Evolutionary conservation across 805 yeast genomes (phyloP), one percentile per base, ranked within the genome.

Genomic region (Pichia sporocuriosa): DNA sequence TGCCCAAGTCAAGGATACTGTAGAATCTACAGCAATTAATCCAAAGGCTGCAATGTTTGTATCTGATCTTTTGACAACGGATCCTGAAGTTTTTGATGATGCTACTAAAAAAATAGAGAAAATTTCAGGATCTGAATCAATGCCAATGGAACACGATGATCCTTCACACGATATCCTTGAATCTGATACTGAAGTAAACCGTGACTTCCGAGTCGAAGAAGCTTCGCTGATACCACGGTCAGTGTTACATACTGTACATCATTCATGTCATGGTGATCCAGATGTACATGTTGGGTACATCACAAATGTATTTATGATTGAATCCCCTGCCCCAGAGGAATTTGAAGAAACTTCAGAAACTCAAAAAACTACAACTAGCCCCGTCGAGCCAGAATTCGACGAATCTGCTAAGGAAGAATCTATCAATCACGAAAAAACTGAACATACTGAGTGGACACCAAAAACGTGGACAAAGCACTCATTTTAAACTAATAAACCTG

Each of bases 211-310:
- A 33, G 39, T 43, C 19, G 42, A 43, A 38, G 45, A 43, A 24
- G 41, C 42, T 12, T 28, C 30, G 4, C 23, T 47, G 27, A 42
- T 47, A 22, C 51, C 51, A 3, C 37, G 27, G 12, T 44, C 45
- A 12, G 44, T 44, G 11, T 30, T 47, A 21, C 22, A 45, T 17
- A 47, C 51, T 4, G 39, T 45, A n/a, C 36, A 37, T 31, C 44
- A 42, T 37, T 44, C 47, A 3, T 42, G 48, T 27, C 42, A 37
- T 32, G 48, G 51, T 22, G 51, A 47, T 23, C 45, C 45, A 2
- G 45, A 43, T 31, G 46, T 43, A 20, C 46, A 47, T 30, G 51
- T 47, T 26, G 51, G 51, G 1, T 47, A 42, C 19, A 37, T 44
- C 6, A 40, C 32, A 5, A 21, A 38, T 13, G 51, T 47, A 4